A percentile compares a stretch with the other conserved stretches of the same genome.
Conservation (phyloP, 257 asterid species). For the Rehmannia glutinosa region DNA sequence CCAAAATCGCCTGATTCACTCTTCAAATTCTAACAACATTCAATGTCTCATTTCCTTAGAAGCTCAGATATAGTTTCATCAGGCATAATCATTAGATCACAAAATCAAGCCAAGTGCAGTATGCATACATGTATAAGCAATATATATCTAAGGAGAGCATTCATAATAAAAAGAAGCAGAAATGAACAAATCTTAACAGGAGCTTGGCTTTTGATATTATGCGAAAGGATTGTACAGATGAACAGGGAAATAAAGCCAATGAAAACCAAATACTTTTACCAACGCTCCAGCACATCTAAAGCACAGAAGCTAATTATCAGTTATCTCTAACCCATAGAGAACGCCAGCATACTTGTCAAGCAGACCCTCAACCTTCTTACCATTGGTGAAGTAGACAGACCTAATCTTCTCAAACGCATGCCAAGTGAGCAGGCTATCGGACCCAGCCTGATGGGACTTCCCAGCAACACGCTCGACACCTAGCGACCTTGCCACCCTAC, state of each 20-base stretch:
- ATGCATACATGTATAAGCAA: not conserved
- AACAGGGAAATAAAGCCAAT: slow-evolving; percentile 22
- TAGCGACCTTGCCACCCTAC: slow-evolving; percentile 41
- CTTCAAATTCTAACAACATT: not conserved
- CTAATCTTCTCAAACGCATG: slow-evolving; percentile 48
- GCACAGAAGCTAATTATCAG: slow-evolving; percentile 29
- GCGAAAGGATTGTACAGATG: slow-evolving; percentile 38
- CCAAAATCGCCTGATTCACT: not conserved
- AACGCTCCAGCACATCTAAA: slow-evolving; percentile 24
- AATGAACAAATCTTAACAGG: not conserved
- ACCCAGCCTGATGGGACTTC: slow-evolving; percentile 60
- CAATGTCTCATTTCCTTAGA: not conserved
- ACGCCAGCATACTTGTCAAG: slow-evolving; percentile 59
- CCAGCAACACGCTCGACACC: slow-evolving; percentile 42
- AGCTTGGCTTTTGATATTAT: slow-evolving; percentile 28
- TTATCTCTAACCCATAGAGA: slow-evolving; percentile 78
- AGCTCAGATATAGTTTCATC: not conserved
- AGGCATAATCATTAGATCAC: not conserved
- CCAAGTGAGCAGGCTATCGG: slow-evolving; percentile 64
- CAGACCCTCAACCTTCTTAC: slow-evolving; percentile 27
- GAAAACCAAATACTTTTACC: not conserved
- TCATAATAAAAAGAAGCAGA: not conserved
- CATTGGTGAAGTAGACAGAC: slow-evolving; percentile 42
- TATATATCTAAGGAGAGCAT: not conserved
- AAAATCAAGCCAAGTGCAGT: not conserved